Base-by-base conservation (phyloP, 495 filamentous ascomycete genomes). In the Lichina pygmaea region DNA sequence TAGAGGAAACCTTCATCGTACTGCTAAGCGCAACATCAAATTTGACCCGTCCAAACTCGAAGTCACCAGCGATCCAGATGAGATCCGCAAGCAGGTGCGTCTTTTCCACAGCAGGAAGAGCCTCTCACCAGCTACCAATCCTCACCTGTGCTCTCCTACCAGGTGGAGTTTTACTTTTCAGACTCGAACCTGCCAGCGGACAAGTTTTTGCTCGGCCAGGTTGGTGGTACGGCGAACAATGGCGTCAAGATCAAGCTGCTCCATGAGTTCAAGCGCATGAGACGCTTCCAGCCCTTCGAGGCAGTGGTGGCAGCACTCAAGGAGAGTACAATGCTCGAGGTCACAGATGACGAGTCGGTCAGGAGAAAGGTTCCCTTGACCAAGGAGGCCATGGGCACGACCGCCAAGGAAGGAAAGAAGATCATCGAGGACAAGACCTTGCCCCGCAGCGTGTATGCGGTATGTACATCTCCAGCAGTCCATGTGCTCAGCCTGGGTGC, bases 111-210 rank as follows among this genome's bases (percentile, higher is more conserved):
- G 34, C 33, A 9, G 12, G 32, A 12, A 12, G 2, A 46, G 2
- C 44, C 7, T 16, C 36, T 52, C 43, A 43, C 9, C 11, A 41
- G 41, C 47, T 36, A 36, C 8, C 36, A 46, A 6, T 34, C 8
- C 42, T 52, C 47, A 54, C 32, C 39, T 51, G 16, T 44, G 10
- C 44, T 15, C 24, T 16, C 44, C n/a, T n/a, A 34, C 12, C 53
- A 93, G 82, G 85, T 93, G 46, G 86, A 99, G 55, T 99, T 94
- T 57, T 99, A 95, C 63, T 93, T 99, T 60, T 78, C 79, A 48
- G 82, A 93, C 57, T 78, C 77, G 51, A 99, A 99, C 56, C 71
- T 95, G 0, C 77, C 77, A 40, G 70, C 68, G 51, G 89, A 99
- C 61, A 78, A 82, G 55, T 86, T 83, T 62, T 68, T 99, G 36